phyloP scores from a whole-genome alignment of 129 eudicot genomes.

The Artemisia annua region DNA sequence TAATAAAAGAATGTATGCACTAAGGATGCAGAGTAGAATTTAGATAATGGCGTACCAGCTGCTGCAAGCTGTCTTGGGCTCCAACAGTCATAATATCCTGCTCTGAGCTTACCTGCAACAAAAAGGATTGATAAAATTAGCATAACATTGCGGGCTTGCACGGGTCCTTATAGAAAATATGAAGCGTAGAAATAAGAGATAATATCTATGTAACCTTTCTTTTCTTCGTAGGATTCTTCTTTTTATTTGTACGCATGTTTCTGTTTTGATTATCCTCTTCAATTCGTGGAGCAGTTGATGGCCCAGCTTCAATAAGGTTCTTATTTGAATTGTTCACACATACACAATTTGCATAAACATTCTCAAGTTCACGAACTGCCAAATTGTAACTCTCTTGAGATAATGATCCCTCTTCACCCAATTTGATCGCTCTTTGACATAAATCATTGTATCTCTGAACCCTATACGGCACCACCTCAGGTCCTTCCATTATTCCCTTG shows the following conservation, averaged over 20 bases:
- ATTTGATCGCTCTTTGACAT: conserved; percentile 69
- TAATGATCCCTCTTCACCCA: conserved; percentile 89
- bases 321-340: conserved; percentile 61
- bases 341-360: conserved; percentile 58
- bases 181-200: neutral
- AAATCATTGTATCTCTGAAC: conserved; percentile 76
- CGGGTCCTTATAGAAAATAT: neutral
- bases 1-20: neutral
- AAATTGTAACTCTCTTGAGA: conserved; percentile 72
- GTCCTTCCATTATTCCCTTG: conserved; percentile 44
- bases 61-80: conserved; percentile 78
- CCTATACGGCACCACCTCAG: conserved; percentile 63
- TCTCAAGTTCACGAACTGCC: conserved; percentile 74
- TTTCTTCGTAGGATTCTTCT: conserved; percentile 82
- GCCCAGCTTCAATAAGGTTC: conserved; percentile 59
- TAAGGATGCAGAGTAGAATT: neutral
- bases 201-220: conserved; percentile 52
- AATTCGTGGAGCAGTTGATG: conserved; percentile 52
- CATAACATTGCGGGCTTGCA: conserved; percentile 12
- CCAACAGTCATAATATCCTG: conserved; percentile 73
- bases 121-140: neutral
- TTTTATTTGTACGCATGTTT: conserved; percentile 62
- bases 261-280: conserved; percentile 79
- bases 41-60: conserved; percentile 51
- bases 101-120: conserved; percentile 60